Evolutionary conservation across 371 early-diverging fungal genomes (phyloP), one percentile per base, ranked within the genome.

Genomic region (Blastocladiella emersonii): DNA sequence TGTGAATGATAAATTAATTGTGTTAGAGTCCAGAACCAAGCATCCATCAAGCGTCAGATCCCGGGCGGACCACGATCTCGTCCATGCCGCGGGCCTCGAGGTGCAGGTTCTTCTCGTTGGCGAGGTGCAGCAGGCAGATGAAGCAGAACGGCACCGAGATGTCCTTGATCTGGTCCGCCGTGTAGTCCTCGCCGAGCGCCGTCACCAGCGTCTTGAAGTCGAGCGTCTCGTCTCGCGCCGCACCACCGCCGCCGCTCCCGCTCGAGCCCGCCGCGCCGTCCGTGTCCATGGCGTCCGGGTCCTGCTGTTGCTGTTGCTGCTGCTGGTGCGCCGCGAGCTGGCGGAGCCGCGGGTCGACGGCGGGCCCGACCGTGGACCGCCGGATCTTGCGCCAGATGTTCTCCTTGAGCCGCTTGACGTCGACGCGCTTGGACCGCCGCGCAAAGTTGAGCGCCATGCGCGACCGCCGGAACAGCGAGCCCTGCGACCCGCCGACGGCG

Each of bases 131-230:
- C 61, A 97, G 72, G 68, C 95, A 93, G 59, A 97, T 95, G 70
- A 97, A 97, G 72, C 94, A 95, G 70, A 89, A 97, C 6, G 95
- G 85, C 10, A 92, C 87, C 2, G 96, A 93, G 44, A 97, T 90
- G 61, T 95, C 96, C 64, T 82, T 77, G 67, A 88, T 76, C 62
- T 82, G 82, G 56, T 89, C 83, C 35, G 77, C 76, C n/a, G 88
- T 74, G 69, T 95, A 93, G 65, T 85, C 66, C 49, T 74, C 75
- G 65, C 79, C 79, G 34, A 94, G 76, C 30, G 77, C 76, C 34
- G 79, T 68, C 21, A 93, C 76, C 13, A 93, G 73, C 15, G 84
- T 77, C 32, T 86, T 85, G 66, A 95, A 92, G 66, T 70, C 72
- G 62, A 81, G 83, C 45, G 75, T 76, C 56, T 81, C 78, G 53